A percentile compares a stretch with the other conserved stretches of the same genome.
These are phyloP conservation scores for Ceratobasidium sp. DNA, from an alignment of 1,284 basidiomycete genomes.

Conservation along the genomic window DNA sequence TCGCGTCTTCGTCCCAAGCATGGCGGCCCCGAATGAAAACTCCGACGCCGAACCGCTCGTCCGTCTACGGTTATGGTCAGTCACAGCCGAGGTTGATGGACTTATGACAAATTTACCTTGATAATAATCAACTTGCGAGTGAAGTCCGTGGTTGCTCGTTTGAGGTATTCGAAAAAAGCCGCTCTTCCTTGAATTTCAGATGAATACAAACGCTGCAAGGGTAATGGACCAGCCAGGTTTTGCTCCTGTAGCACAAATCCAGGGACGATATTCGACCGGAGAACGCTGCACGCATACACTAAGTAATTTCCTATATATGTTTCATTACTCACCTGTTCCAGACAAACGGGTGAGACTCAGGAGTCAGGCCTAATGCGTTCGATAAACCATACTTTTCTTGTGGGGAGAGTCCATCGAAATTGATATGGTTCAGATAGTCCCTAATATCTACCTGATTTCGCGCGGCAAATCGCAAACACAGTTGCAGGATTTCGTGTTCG, in stretches of 20 bases:
- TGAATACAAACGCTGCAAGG: constrained; percentile 66
- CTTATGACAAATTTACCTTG: constrained; percentile 54
- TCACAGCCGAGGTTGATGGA: not conserved
- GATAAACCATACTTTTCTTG: constrained; percentile 62
- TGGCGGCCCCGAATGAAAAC: constrained; percentile 66
- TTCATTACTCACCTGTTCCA: constrained; percentile 56
- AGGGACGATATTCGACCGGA: constrained; percentile 64
- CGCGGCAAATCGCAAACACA: constrained; percentile 58
- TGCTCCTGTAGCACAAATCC: constrained; percentile 60
- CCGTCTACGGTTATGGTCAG: constrained; percentile 56
- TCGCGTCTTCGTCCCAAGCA: constrained; percentile 67
- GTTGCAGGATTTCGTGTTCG: constrained; percentile 64
- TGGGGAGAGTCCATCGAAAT: constrained; percentile 62
- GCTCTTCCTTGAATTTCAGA: constrained; percentile 60
- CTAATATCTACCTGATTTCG: constrained; percentile 57
- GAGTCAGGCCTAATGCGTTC: constrained; percentile 54
- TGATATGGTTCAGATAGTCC: constrained; percentile 59
- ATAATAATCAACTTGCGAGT: constrained; percentile 64
- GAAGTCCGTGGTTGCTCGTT: constrained; percentile 62
- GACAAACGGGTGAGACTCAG: constrained; percentile 57
- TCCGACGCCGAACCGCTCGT: constrained; percentile 64
- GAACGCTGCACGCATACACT: constrained; percentile 53
- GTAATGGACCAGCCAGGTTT: constrained; percentile 60
- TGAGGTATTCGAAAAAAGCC: constrained; percentile 67
- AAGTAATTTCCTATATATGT: not conserved